A percentile compares a stretch with the other conserved stretches of the same genome.
Conservation (phyloP, 495 filamentous ascomycete species). For the Staphylotrichum longicolle region DNA sequence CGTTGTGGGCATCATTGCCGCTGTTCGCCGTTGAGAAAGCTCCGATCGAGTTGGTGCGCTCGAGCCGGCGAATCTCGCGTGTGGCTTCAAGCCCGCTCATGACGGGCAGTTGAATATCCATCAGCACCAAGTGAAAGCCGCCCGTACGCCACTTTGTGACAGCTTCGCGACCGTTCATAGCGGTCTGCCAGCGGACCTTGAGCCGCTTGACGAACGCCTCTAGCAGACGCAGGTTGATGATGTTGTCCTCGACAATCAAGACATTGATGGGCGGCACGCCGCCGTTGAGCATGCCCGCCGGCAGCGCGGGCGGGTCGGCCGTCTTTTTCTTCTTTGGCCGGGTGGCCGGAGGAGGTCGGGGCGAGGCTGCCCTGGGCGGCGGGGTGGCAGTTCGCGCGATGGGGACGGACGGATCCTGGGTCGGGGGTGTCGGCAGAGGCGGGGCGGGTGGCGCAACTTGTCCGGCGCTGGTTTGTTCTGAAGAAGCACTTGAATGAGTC, state of each 20-base stretch:
- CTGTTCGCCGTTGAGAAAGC: constrained; percentile 59
- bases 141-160: constrained; percentile 88
- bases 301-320: constrained; percentile 48
- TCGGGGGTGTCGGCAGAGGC: constrained; percentile 58
- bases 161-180: constrained; percentile 89
- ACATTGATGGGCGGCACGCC: constrained; percentile 96
- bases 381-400: constrained; percentile 48
- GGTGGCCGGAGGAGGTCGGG: constrained; percentile 42
- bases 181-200: constrained; percentile 96
- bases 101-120: constrained; percentile 97
- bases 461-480: constrained; percentile 41
- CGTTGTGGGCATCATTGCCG: constrained; percentile 12
- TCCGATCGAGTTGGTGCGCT: constrained; percentile 85
- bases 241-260: constrained; percentile 96
- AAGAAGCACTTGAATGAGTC: constrained; percentile 53
- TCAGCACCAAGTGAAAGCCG: constrained; percentile 95
- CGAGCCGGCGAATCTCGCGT: constrained; percentile 87
- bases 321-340: constrained; percentile 57
- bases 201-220: constrained; percentile 96
- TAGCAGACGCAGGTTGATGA: constrained; percentile 89
- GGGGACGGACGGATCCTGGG: constrained; percentile 35
- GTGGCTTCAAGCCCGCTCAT: constrained; percentile 98
- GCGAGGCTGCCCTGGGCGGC: constrained; percentile 60
- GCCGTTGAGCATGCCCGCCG: constrained; percentile 70
- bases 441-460: constrained; percentile 43